These are phyloP conservation scores for Annulohypoxylon moriforme DNA, from an alignment of 495 filamentous ascomycete species.

Conservation along the genomic window DNA sequence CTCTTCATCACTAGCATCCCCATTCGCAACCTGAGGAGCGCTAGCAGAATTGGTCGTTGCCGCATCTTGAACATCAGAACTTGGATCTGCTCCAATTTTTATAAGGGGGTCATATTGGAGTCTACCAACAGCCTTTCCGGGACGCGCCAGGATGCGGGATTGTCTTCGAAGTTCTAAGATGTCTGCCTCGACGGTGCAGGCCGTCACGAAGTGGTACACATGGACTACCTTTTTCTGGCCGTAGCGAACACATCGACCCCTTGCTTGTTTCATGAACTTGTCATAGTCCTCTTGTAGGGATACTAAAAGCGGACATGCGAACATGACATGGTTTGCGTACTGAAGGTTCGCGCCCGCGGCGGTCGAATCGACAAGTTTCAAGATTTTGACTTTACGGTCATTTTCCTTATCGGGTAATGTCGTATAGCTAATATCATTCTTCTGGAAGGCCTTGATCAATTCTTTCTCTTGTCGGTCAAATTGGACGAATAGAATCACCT, in stretches of 20 bases:
- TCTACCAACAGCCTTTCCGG: constrained; percentile 18
- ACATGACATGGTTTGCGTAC: constrained; percentile 81
- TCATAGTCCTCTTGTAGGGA: constrained; percentile 67
- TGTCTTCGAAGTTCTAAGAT: constrained; percentile 57
- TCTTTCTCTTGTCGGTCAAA: constrained; percentile 36
- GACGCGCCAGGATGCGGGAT: constrained; percentile 9
- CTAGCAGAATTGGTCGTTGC: neutral
- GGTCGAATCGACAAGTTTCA: constrained; percentile 71
- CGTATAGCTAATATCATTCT: constrained; percentile 24
- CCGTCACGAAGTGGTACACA: constrained; percentile 74
- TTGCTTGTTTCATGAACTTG: constrained; percentile 73
- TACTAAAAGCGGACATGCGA: constrained; percentile 69
- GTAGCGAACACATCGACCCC: constrained; percentile 73
- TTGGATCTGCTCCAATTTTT: neutral
- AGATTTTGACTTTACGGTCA: constrained; percentile 66
- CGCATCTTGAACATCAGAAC: neutral
- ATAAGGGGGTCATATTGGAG: neutral
- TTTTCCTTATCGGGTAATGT: constrained; percentile 29
- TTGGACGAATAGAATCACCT: constrained; percentile 53
- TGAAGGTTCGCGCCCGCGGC: constrained; percentile 80
- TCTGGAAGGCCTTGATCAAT: constrained; percentile 40
- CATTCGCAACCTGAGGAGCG: neutral
- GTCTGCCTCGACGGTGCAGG: constrained; percentile 76
- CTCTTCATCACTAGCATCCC: neutral
- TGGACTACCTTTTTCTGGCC: constrained; percentile 75